Base-by-base conservation (phyloP, 1,139 yeast genomes). In the Cylindricascospora bacillispora region DNA sequence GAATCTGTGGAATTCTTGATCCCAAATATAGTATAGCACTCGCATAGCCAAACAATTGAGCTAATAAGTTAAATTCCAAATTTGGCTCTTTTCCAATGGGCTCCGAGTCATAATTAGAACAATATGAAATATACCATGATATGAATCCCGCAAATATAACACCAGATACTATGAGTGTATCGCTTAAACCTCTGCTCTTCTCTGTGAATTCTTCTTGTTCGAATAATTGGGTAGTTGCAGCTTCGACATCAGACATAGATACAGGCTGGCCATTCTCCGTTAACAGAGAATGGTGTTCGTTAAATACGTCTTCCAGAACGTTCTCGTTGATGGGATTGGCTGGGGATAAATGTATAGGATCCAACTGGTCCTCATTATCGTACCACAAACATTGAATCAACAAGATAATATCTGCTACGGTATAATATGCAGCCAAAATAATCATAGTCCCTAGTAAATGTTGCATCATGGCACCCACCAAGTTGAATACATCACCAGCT, bases 361-460 rank as follows among this genome's bases (percentile, higher is more conserved):
- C 93, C 5, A 82, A 73, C 2, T 63, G 56, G 24, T 56, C 57
- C 25, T 61, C 60, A 31, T 63, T 62, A 6, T 81, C 79, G 52
- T 86, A 86, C 32, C 70, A 69, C 31, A 82, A 60, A 45, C 94
- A 82, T 55, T 86, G 97, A 57, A 76, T 65, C 28, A 85, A 63
- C 35, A 86, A 64, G 2, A 85, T 78, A 5, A 85, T 57, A 57
- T 89, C 98, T 0, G 97, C 97, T 19, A 80, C 56, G 0, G 97
- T 85, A 53, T 89, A 89, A 56, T 86, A 89, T 0, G 86, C 67
- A 3, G 97, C 95, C 38, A 89, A 65, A 5, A 86, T 70, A 39
- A 77, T 75, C 95, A 86, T 86, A 1, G 97, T 86, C 18, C 94
- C 93, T 37, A 86, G 63, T 2, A 86, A 86, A 6, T 85, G 83